phyloP scores from a whole-genome alignment of 306 rosid species.

The Gastrolobium villosum region DNA sequence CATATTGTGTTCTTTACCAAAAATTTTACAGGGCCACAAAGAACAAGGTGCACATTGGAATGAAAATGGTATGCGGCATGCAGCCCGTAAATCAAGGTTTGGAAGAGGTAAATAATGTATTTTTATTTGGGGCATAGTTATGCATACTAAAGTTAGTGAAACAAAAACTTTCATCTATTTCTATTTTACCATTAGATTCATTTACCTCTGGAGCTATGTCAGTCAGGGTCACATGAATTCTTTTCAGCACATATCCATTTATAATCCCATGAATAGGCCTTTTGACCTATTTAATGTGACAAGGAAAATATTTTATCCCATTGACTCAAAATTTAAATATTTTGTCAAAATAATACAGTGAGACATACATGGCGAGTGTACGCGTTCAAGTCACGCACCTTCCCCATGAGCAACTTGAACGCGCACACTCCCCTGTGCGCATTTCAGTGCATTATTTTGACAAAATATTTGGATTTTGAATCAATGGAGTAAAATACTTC shows the following conservation, averaged over 20 bases:
- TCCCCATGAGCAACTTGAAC: no score
- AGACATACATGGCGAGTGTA: no score
- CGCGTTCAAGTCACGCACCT: no score
- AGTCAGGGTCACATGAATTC: not conserved
- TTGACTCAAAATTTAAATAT: no score
- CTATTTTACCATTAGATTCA: not conserved
- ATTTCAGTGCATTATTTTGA: no score
- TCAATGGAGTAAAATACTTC: no score
- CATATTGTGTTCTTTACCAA: conserved; percentile 9
- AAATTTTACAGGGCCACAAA: conserved; percentile 51
- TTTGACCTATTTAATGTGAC: no score
- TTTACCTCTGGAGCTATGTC: not conserved
- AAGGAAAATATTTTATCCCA: no score
- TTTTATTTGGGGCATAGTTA: not conserved
- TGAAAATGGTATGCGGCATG: conserved; percentile 62
- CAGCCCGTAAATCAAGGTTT: conserved; percentile 77
- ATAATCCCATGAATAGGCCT: not conserved
- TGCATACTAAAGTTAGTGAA: not conserved
- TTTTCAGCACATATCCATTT: not conserved
- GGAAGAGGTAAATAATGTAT: conserved; percentile 73
- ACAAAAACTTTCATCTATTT: not conserved
- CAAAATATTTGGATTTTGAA: no score
- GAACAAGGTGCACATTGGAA: conserved; percentile 55
- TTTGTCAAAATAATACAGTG: no score
- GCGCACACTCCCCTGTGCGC: no score